phyloP scores from a whole-genome alignment of 208 protist species.

The Leishmania guyanensis region DNA sequence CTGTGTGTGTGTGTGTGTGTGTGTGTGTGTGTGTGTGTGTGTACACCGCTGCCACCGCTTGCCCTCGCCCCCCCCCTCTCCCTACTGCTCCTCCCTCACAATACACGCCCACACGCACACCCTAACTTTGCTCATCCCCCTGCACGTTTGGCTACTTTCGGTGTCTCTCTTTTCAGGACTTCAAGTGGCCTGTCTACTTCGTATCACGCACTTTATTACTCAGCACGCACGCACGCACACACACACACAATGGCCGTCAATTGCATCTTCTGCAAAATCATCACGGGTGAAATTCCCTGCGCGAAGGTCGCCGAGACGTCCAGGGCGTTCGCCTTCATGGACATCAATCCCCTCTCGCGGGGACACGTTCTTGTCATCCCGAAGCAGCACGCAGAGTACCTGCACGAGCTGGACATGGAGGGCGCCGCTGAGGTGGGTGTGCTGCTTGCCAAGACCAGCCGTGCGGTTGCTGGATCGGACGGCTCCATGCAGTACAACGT shows the following conservation, averaged over 20 bases:
- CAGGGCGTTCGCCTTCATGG: conserved; percentile 87
- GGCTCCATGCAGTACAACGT: conserved; percentile 89
- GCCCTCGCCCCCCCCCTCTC: neutral
- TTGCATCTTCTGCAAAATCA: conserved; percentile 92
- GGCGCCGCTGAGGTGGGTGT: conserved; percentile 69
- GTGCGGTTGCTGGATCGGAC: conserved; percentile 65
- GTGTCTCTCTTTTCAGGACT: neutral
- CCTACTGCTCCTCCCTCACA: neutral
- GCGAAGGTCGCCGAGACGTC: conserved; percentile 86
- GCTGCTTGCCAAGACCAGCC: conserved; percentile 58
- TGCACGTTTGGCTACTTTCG: neutral
- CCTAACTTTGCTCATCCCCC: neutral
- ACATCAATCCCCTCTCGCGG: conserved; percentile 83
- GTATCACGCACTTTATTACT: neutral
- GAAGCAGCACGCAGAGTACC: conserved; percentile 73
- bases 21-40: neutral
- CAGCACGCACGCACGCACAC: conserved; percentile 3
- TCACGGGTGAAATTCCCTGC: conserved; percentile 78
- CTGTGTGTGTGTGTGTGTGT: neutral
- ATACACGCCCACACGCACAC: neutral
- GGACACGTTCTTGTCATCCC: conserved; percentile 89
- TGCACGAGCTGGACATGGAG: conserved; percentile 80
- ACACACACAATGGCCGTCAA: conserved; percentile 27
- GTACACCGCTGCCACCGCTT: neutral
- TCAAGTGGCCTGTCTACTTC: neutral